phyloP scores from a whole-genome alignment of 164 flowering plant genomes.

The Sedum album region DNA sequence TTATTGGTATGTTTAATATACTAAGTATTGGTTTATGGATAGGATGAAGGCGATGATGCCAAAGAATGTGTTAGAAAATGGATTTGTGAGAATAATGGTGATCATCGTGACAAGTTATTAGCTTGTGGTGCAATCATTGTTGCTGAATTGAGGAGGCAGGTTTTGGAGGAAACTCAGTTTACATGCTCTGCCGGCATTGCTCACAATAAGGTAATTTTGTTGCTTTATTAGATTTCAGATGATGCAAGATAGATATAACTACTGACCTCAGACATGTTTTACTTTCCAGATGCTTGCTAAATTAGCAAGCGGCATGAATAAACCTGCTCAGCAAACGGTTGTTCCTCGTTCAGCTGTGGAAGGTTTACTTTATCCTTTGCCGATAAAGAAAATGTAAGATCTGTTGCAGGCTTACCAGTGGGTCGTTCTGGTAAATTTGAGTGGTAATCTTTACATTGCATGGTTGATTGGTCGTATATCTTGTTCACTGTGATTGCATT shows the following conservation, averaged over 20 bases:
- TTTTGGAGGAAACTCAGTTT: constrained; percentile 68
- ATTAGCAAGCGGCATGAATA: constrained; percentile 88
- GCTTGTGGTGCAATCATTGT: constrained; percentile 92
- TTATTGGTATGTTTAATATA: not conserved
- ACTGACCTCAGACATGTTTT: constrained; percentile 10
- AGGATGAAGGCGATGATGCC: constrained; percentile 38
- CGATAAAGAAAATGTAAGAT: constrained; percentile 84
- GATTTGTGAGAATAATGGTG: constrained; percentile 57
- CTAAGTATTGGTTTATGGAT: not conserved
- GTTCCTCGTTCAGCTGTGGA: constrained; percentile 70
- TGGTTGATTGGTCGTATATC: not conserved
- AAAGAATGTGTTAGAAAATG: constrained; percentile 52
- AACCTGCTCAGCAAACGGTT: constrained; percentile 96
- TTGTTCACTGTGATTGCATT: not conserved
- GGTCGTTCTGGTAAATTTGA: too few species aligned
- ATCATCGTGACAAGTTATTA: constrained; percentile 67
- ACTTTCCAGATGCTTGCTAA: constrained; percentile 84
- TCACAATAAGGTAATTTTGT: constrained; percentile 71
- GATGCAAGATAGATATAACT: not conserved
- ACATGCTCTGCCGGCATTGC: constrained; percentile 99
- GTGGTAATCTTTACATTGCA: too few species aligned
- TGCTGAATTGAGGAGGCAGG: constrained; percentile 79
- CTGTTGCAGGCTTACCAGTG: not conserved
- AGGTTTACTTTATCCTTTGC: constrained; percentile 58
- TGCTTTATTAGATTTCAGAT: not conserved